Conservation (phyloP, 305 asterid genomes). For the Petunia hybrid region DNA sequence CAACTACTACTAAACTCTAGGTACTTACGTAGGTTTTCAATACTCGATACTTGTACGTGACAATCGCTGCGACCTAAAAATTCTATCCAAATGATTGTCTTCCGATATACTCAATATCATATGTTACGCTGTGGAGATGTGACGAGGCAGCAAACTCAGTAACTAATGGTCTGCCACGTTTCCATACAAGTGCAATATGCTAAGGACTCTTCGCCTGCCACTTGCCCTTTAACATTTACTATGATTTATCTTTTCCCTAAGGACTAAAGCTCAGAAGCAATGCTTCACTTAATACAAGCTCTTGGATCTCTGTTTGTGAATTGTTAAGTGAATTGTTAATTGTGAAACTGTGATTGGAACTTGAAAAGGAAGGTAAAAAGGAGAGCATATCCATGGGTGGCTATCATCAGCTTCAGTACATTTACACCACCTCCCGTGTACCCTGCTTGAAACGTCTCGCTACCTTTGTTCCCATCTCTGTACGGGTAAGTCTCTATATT, state of each 20-base stretch:
- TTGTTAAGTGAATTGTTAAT: background rate
- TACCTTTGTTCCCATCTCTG: conserved; percentile 39
- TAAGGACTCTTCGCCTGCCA: background rate
- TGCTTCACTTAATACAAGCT: no score
- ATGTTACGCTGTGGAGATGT: no score
- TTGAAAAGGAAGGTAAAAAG: background rate
- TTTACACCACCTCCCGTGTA: conserved; percentile 39
- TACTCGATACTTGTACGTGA: no score
- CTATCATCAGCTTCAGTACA: conserved; percentile 32
- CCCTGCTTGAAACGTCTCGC: conserved; percentile 42
- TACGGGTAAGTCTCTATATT: conserved; percentile 36
- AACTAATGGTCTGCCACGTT: background rate
- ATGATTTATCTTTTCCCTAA: background rate
- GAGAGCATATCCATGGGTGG: conserved; percentile 35
- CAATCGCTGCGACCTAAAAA: no score
- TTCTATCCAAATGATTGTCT: background rate
- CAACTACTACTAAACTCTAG: no score
- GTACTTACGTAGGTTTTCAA: no score
- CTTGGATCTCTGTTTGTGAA: background rate
- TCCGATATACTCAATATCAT: no score
- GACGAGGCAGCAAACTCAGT: background rate
- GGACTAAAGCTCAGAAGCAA: background rate
- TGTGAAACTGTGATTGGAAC: background rate
- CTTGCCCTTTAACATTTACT: background rate
- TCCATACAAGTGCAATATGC: background rate